Evolutionary conservation across 2,329 filamentous ascomycete genomes (phyloP).

Genomic region (Pseudogymnoascus sp.): DNA sequence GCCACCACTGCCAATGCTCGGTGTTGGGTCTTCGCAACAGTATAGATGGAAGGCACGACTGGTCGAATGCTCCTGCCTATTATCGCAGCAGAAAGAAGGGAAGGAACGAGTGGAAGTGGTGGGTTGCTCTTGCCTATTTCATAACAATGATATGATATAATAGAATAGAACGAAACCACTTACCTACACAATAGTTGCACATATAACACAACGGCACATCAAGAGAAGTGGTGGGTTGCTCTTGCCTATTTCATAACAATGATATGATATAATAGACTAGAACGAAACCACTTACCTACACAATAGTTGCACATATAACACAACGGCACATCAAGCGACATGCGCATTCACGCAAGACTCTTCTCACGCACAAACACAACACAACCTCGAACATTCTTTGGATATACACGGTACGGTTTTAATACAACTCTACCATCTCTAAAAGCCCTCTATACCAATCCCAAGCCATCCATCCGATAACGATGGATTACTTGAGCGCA

Average conservation of each 20-base stretch:
- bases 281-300: not conserved
- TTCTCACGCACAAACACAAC: not conserved
- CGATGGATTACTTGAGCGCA: constrained; percentile 60
- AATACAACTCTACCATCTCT: constrained; percentile 17
- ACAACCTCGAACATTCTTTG: constrained; percentile 17
- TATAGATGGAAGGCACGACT: not conserved
- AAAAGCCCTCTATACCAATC: not conserved
- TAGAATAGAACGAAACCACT: too few species aligned
- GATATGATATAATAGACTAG: not conserved
- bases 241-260: not conserved
- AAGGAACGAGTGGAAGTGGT: not conserved
- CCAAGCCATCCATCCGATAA: constrained; percentile 36
- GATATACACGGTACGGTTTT: constrained; percentile 37
- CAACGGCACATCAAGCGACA: not conserved
- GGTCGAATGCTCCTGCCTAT: not conserved
- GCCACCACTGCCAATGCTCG: not conserved
- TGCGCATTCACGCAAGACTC: not conserved
- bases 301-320: not conserved
- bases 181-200: not conserved
- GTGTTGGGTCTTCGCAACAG: not conserved
- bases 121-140: not conserved
- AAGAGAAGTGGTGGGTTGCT: not conserved
- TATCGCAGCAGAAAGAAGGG: not conserved
- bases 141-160: not conserved
- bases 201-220: not conserved